Conservation (phyloP, 208 protist species). For the Wallacemonas collosoma region DNA sequence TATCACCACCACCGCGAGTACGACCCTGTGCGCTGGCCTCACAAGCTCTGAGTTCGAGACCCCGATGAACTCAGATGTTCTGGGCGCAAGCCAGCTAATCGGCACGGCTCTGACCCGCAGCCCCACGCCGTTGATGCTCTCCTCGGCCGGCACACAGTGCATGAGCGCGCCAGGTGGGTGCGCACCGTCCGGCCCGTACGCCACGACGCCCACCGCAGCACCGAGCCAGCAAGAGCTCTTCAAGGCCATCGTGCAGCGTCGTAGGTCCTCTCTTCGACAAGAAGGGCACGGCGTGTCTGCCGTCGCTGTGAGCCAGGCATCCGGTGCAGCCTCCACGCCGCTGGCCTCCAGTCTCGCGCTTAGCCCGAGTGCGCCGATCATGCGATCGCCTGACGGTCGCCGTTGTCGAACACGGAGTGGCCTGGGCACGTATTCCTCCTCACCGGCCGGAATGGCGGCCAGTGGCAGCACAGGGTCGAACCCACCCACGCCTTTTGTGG, state of each 20-base stretch:
- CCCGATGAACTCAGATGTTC: constrained; percentile 20
- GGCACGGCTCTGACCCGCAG: background rate
- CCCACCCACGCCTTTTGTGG: background rate
- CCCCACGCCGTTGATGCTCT: constrained; percentile 1
- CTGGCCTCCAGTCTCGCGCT: background rate
- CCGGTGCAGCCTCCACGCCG: background rate
- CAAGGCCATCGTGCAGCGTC: constrained; percentile 15
- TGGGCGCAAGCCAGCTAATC: background rate
- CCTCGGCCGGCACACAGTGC: background rate
- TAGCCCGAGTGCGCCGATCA: background rate
- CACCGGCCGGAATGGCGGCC: background rate
- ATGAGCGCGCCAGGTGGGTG: background rate
- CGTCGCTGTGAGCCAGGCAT: background rate
- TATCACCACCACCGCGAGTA: constrained; percentile 17
- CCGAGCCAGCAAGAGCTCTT: constrained; percentile 19
- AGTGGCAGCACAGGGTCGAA: background rate
- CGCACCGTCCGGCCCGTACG: background rate
- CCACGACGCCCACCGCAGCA: background rate
- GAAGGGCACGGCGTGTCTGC: background rate
- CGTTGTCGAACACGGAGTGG: no score
- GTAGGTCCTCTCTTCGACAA: constrained; percentile 8
- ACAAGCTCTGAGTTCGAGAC: constrained; percentile 27
- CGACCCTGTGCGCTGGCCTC: constrained; percentile 10
- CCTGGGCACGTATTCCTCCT: background rate
- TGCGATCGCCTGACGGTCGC: background rate